Evolutionary conservation across 2,329 filamentous ascomycete genomes (phyloP), one percentile per base, ranked within the genome.

Genomic region (Aspergillus eucalypticola): DNA sequence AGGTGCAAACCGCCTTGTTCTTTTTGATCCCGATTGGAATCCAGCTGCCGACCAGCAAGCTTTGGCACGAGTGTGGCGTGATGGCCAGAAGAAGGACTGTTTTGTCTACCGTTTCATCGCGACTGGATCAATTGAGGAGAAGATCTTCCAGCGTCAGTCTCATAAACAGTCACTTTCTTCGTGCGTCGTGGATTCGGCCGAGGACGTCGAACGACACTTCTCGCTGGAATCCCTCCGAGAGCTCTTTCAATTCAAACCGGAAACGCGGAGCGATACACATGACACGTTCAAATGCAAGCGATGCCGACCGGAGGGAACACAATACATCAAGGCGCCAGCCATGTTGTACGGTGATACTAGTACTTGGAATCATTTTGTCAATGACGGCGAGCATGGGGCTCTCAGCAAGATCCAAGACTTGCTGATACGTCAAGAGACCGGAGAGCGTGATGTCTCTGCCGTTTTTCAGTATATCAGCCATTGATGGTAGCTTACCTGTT

Each of bases 81-180:
- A 99, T 70, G 95, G 95, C 0, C 95, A 99, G 77, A 98, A 96
- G 83, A 99, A 99, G 74, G 95, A 99, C 72, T 99, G 95, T 72
- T 99, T 99, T 70, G 95, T 99, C 15, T 99, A 99, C 76, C 90
- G 95, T n/a, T 99, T 99, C 79, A 99, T 99, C 69, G 91, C 93
- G 0, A 98, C 96, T 0, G 95, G 95, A 3, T 97, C 93, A 0
- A 99, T 99, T 63, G 95, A 99, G 73, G 95, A 99, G 77, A 99
- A 99, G 80, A 97, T 99, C 67, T 99, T 99, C 80, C 95, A 99
- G 76, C 89, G 96, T 8, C 95, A 99, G 73, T 96, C 91, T 0
- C 96, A 99, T 82, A 99, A 99, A 78, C 95, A 99, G 77, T 96
- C 92, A 7, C 82, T 99, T 1, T 98, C 94, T 0, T 96, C 92